Percentiles rank a stretch among this genome's conserved stretches.
These are phyloP conservation scores for Steccherinum ochraceum DNA, from an alignment of 768 basidiomycete genomes.

Conservation along the genomic window DNA sequence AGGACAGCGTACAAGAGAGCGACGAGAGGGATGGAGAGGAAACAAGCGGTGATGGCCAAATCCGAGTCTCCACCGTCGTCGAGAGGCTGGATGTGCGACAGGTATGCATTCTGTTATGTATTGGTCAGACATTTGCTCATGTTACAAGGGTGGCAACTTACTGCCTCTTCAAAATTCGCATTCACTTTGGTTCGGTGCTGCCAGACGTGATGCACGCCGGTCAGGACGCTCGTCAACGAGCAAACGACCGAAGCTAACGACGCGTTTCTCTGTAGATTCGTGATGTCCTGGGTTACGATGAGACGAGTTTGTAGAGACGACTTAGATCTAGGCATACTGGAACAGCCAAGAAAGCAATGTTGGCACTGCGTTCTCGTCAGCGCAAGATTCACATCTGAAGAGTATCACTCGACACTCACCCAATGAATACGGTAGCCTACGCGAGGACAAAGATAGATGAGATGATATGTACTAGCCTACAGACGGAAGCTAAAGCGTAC, in stretches of 20 bases:
- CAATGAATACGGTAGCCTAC: constrained; percentile 14
- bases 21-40: constrained; percentile 20
- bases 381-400: no score
- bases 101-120: constrained; percentile 12
- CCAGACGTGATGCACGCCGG: constrained; percentile 20
- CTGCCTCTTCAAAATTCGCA: constrained; percentile 14
- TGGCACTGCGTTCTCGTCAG: constrained; percentile 13
- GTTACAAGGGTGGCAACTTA: background rate
- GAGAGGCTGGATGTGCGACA: constrained; percentile 8
- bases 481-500: no score
- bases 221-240: constrained; percentile 12
- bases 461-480: background rate
- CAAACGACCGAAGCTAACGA: constrained; percentile 15
- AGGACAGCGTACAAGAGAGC: constrained; percentile 20
- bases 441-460: background rate
- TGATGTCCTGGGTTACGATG: constrained; percentile 9
- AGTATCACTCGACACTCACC: no score
- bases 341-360: constrained; percentile 17
- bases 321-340: constrained; percentile 9
- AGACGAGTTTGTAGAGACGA: background rate
- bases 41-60: constrained; percentile 16
- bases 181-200: constrained; percentile 14
- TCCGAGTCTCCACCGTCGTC: constrained; percentile 7
- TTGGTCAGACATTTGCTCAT: no score
- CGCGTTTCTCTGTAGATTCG: constrained; percentile 10